A percentile compares a stretch with the other conserved stretches of the same genome.
Conservation (phyloP, 2,329 filamentous ascomycete genomes). For the Ophiostoma sp. region DNA sequence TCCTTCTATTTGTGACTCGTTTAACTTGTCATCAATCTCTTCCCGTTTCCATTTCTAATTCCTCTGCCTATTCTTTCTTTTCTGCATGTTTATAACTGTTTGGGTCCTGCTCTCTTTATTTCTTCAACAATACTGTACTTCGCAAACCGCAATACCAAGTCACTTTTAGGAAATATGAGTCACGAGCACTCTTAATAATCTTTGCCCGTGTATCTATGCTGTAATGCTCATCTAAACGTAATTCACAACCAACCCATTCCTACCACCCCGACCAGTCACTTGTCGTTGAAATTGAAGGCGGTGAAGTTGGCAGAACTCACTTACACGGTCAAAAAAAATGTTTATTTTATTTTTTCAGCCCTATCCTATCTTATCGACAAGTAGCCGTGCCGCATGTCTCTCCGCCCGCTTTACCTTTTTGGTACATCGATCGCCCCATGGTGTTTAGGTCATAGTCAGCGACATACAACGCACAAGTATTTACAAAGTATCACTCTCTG, state of each 20-base stretch:
- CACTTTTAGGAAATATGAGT: background rate
- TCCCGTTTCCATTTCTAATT: background rate
- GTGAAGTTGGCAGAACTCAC: slow-evolving; percentile 22
- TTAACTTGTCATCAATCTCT: background rate
- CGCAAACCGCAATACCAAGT: background rate
- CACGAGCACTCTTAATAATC: background rate
- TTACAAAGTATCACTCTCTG: background rate
- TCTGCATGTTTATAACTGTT: background rate
- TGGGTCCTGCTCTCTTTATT: background rate
- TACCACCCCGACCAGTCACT: background rate
- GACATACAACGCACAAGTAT: background rate
- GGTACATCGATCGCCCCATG: background rate
- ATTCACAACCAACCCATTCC: background rate
- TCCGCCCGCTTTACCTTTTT: slow-evolving; percentile 19
- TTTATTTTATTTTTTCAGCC: slow-evolving; percentile 6
- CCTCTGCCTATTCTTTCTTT: background rate
- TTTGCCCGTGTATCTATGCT: background rate
- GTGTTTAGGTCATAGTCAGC: slow-evolving; percentile 6
- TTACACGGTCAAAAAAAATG: slow-evolving; percentile 12
- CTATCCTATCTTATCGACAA: slow-evolving; percentile 16
- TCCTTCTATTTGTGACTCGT: background rate
- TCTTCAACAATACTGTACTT: background rate
- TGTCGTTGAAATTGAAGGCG: slow-evolving; percentile 6
- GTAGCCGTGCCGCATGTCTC: slow-evolving; percentile 14
- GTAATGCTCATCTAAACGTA: background rate